Evolutionary conservation across 1,284 basidiomycete genomes (phyloP).

Genomic region (Cerrena zonata): DNA sequence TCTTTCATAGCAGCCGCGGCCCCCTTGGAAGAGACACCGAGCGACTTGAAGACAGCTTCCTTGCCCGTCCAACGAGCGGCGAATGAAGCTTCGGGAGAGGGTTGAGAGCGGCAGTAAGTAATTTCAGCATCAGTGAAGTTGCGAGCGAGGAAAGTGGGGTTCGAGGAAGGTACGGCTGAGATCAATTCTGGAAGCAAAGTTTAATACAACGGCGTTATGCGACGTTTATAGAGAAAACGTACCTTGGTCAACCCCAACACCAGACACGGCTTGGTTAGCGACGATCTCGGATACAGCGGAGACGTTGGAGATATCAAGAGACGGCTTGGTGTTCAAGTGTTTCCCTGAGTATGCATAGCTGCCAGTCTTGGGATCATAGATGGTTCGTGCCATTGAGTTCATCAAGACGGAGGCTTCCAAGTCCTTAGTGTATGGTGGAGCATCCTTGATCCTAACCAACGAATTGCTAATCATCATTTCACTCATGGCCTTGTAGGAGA

Average conservation of each 20-base stretch:
- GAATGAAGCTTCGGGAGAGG: constrained; percentile 84
- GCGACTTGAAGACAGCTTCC: constrained; percentile 97
- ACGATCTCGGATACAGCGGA: constrained; percentile 55
- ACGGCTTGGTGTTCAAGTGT: constrained; percentile 44
- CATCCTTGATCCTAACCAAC: constrained; percentile 92
- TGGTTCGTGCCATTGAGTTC: constrained; percentile 87
- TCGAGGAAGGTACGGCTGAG: constrained; percentile 84
- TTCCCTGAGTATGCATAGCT: constrained; percentile 76
- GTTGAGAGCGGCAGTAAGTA: constrained; percentile 82
- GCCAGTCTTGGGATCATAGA: constrained; percentile 77
- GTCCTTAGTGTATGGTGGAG: constrained; percentile 85
- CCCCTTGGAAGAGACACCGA: constrained; percentile 86
- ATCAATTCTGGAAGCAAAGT: constrained; percentile 69
- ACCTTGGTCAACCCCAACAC: constrained; percentile 87
- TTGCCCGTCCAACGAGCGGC: constrained; percentile 97
- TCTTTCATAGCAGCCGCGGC: constrained; percentile 91
- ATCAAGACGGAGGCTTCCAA: constrained; percentile 85
- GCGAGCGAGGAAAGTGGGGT: constrained; percentile 81
- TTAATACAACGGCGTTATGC: constrained; percentile 16
- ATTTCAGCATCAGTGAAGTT: constrained; percentile 93
- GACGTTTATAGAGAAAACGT: constrained; percentile 17
- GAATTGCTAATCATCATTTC: constrained; percentile 91
- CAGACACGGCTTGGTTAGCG: constrained; percentile 43
- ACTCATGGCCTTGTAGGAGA: constrained; percentile 89
- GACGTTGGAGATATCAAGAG: constrained; percentile 63